phyloP scores from a whole-genome alignment of 345 rosid species.

The Noccaea caerulescens region DNA sequence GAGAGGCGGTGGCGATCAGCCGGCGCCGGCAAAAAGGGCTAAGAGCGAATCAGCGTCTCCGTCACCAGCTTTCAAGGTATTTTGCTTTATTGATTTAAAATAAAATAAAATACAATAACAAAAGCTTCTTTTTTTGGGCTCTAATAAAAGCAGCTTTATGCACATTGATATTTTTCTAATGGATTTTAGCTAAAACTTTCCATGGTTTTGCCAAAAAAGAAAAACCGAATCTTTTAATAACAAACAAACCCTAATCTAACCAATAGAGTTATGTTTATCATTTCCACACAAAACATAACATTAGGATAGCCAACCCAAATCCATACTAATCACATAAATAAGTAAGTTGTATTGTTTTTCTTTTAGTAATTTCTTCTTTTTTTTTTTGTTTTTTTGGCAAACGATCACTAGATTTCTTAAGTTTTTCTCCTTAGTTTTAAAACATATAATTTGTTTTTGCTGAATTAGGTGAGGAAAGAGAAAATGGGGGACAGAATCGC shows the following conservation, averaged over 20 bases:
- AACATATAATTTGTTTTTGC: conserved; percentile 12
- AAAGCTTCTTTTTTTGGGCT: conserved; percentile 38
- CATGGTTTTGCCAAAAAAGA: conserved; percentile 23
- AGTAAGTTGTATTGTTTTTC: neutral
- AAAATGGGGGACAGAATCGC: conserved; percentile 99
- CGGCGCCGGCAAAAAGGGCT: conserved; percentile 63
- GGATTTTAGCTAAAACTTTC: conserved; percentile 30
- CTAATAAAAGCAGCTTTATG: conserved; percentile 39
- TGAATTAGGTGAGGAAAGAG: conserved; percentile 92
- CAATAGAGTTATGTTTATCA: conserved; percentile 4
- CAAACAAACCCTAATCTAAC: conserved; percentile 25
- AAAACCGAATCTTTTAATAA: conserved; percentile 17
- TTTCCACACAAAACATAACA: neutral
- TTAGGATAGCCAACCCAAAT: neutral
- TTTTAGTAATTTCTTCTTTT: conserved; percentile 29
- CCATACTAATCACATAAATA: neutral
- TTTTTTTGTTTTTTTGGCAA: too few relatives aligned
- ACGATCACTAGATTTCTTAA: conserved; percentile 14
- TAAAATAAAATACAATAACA: conserved; percentile 20
- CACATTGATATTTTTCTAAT: conserved; percentile 26
- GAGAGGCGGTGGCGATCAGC: conserved; percentile 69
- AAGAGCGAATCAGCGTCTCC: conserved; percentile 76
- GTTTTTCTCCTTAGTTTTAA: neutral
- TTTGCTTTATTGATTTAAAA: conserved; percentile 14
- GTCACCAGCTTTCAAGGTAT: conserved; percentile 93